Conservation (phyloP, 2,329 filamentous ascomycete species). For the Fusarium sp. region DNA sequence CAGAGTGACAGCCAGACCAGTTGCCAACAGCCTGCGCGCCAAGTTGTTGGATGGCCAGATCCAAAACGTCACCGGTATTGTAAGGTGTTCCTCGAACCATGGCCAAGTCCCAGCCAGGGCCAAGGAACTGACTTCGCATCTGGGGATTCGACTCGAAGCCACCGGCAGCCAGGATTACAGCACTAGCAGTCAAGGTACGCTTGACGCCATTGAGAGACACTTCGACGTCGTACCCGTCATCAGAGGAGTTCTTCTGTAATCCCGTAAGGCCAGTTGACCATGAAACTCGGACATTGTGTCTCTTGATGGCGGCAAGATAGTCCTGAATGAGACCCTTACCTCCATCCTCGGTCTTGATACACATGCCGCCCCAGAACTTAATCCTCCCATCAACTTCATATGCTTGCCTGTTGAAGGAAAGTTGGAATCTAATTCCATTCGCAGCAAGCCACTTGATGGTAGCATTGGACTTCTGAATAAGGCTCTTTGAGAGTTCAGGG, state of each 20-base stretch:
- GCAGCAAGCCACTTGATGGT: conserved; percentile 11
- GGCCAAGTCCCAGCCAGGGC: conserved; percentile 43
- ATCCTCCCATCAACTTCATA: conserved; percentile 6
- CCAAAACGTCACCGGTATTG: conserved; percentile 12
- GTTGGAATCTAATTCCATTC: conserved; percentile 8
- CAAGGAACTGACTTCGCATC: conserved; percentile 62
- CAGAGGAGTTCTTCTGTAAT: not conserved
- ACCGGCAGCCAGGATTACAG: conserved; percentile 3
- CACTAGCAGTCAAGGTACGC: not conserved
- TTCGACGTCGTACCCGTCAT: not conserved
- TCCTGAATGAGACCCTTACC: conserved; percentile 9
- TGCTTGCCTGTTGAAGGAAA: conserved; percentile 9
- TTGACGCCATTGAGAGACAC: not conserved
- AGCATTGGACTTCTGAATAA: conserved; percentile 4
- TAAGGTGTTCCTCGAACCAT: conserved; percentile 40
- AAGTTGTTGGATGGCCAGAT: not conserved
- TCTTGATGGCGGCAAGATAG: conserved; percentile 6
- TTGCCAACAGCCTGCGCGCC: not conserved
- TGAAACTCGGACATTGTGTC: not conserved
- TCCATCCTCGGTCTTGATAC: conserved; percentile 11
- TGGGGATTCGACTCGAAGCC: conserved; percentile 56
- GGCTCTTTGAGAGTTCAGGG: not conserved
- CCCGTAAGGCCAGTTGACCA: conserved; percentile 8
- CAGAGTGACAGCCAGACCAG: conserved; percentile 7
- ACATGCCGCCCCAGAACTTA: conserved; percentile 13